Conservation (phyloP, 2,329 filamentous ascomycete species). For the Alternaria incomplexa region DNA sequence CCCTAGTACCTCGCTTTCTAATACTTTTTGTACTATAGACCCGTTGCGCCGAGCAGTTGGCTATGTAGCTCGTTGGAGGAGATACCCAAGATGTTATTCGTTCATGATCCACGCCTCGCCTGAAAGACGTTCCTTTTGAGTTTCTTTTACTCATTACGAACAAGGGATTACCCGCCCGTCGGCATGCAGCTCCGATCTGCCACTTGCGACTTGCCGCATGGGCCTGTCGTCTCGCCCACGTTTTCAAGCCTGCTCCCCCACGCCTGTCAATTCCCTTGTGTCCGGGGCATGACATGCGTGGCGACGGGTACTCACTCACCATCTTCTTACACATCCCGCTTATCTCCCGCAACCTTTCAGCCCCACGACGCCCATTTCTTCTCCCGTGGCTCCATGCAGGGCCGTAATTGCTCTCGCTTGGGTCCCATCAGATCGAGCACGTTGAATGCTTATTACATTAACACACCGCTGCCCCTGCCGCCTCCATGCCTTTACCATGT, state of each 20-base stretch:
- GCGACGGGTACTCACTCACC: slow-evolving; percentile 18
- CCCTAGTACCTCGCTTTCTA: slow-evolving; percentile 28
- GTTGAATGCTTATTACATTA: slow-evolving; percentile 16
- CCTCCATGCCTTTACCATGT: slow-evolving; percentile 22
- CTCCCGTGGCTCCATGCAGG: slow-evolving; percentile 23
- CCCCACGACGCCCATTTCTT: slow-evolving; percentile 35
- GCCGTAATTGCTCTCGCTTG: slow-evolving; percentile 19
- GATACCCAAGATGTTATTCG: slow-evolving; percentile 42
- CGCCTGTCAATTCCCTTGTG: slow-evolving; percentile 5
- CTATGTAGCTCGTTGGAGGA: slow-evolving; percentile 38
- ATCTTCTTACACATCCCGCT: slow-evolving; percentile 22
- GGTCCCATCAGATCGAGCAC: slow-evolving; percentile 1
- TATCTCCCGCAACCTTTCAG: slow-evolving; percentile 29
- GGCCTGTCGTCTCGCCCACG: slow-evolving; percentile 23
- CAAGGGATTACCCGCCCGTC: slow-evolving; percentile 11
- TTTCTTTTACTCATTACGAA: slow-evolving; percentile 25
- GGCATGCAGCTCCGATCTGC: slow-evolving; percentile 1
- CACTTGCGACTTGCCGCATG: slow-evolving; percentile 14
- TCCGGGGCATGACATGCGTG: slow-evolving; percentile 10
- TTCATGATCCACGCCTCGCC: slow-evolving; percentile 9
- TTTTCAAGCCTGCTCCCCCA: slow-evolving; percentile 11
- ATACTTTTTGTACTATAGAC: slow-evolving; percentile 42
- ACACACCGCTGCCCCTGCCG: slow-evolving; percentile 16
- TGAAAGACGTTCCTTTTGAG: slow-evolving; percentile 14
- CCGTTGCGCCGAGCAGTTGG: slow-evolving; percentile 29